Conservation (phyloP, 257 asterid species). For the Solanum clarkiae region DNA sequence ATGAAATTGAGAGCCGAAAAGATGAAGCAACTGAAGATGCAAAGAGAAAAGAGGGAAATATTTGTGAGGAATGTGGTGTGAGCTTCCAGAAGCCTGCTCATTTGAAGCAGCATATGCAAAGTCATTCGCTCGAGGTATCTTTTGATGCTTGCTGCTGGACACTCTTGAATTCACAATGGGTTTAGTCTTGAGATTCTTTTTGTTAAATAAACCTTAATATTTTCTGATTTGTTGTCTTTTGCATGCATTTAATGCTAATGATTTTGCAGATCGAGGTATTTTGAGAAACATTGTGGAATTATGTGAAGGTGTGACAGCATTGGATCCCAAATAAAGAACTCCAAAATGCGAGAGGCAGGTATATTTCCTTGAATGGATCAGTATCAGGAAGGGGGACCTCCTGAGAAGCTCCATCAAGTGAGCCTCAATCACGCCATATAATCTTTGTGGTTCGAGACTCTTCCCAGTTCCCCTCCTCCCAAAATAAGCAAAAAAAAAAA, state of each 20-base stretch:
- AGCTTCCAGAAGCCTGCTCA: constrained; percentile 72
- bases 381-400: constrained; percentile 98
- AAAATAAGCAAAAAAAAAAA: not conserved
- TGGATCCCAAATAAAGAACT: constrained; percentile 95
- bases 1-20: constrained; percentile 2
- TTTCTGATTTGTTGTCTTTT: not conserved
- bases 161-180: not conserved
- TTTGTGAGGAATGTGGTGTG: constrained; percentile 60
- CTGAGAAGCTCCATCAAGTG: constrained; percentile 99
- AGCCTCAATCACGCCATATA: constrained; percentile 82
- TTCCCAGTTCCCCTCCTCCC: not conserved
- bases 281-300: constrained; percentile 9
- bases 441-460: not conserved
- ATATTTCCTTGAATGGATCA: constrained; percentile 66
- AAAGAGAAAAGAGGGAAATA: constrained; percentile 15
- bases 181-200: not conserved
- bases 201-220: not conserved
- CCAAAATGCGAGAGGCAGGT: constrained; percentile 91
- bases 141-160: not conserved
- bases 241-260: not conserved
- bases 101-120: constrained; percentile 83
- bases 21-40: constrained; percentile 30
- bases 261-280: constrained; percentile 36
- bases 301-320: constrained; percentile 78
- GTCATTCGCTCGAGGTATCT: constrained; percentile 72